Base-by-base conservation (phyloP, 2,329 filamentous ascomycete genomes). In the Trichoderma oligosporum region DNA sequence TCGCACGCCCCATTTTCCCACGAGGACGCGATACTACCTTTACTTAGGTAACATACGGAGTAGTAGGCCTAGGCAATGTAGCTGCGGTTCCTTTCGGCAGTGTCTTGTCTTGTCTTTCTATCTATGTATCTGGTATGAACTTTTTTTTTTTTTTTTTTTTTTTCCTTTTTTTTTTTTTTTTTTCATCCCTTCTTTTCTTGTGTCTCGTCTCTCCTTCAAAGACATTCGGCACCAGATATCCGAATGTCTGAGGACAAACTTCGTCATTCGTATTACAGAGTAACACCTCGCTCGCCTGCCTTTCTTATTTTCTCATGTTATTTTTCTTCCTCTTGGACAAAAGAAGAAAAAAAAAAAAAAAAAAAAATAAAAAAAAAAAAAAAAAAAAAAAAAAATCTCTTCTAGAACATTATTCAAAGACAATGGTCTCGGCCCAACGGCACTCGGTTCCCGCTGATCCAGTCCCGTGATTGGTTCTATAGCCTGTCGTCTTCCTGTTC, bases 341-440 rank as follows among this genome's bases (percentile, higher is more conserved):
- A 35, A 16, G 24, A 41, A 33, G 8, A 24, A 14, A 24, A 8
- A 27, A 3, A 11, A 47, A 27, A 29, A 36, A 49, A 14, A 27
- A 29, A 2, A 27, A 27, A 24, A 27, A 18, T 29, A 16, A 8
- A 14, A 9, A n/a, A 9, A 16, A 48, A 48, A 25, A 7, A 48
- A 31, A 20, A 12, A 31, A 42, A 20, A 20, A 8, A 22, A 24
- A 16, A 24, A 24, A 20, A 45, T 31, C 22, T 24, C 25, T 27
- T 25, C 25, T 33, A 12, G 41, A 18, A 22, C 42, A 24, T 31
- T 44, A 38, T n/a, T n/a, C n/a, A n/a, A n/a, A n/a, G n/a, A n/a
- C n/a, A n/a, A n/a, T n/a, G 33, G 61, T 63, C 61, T 63, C 61
- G 61, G 61, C 60, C 60, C 55, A 55, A 48, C 62, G 62, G 61